A percentile compares a stretch with the other conserved stretches of the same genome.
These are phyloP conservation scores for Tolypocladium ovalisporum DNA, from an alignment of 2,329 filamentous ascomycete species.

Conservation along the genomic window DNA sequence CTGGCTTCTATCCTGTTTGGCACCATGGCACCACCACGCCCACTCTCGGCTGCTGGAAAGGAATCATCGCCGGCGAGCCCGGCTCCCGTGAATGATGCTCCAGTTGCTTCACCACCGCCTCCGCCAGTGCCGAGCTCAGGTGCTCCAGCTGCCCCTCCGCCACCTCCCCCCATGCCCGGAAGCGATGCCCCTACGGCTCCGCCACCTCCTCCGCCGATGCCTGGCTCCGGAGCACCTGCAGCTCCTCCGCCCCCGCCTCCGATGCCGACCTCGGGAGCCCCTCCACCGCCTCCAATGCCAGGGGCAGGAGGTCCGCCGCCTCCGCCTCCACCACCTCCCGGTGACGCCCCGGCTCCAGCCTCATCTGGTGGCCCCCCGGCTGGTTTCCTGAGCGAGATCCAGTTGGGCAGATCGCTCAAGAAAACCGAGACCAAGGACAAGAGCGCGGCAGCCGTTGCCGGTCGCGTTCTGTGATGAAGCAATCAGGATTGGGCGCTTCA, in stretches of 20 bases:
- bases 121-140: slow-evolving; percentile 16
- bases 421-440: slow-evolving; percentile 88
- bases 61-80: slow-evolving; percentile 38
- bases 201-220: slow-evolving; percentile 17
- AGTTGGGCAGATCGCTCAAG: slow-evolving; percentile 65
- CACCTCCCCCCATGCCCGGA: slow-evolving; percentile 16
- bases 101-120: slow-evolving; percentile 24
- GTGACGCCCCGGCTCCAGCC: slow-evolving; percentile 30
- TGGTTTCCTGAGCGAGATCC: slow-evolving; percentile 72
- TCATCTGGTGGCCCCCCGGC: slow-evolving; percentile 39
- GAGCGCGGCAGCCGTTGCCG: slow-evolving; percentile 60
- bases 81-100: slow-evolving; percentile 27
- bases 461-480: slow-evolving; percentile 54
- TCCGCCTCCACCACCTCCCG: slow-evolving; percentile 35
- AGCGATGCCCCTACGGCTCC: slow-evolving; percentile 12
- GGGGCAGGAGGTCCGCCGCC: slow-evolving; percentile 24
- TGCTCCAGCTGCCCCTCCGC: slow-evolving; percentile 19
- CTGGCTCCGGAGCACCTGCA: slow-evolving; percentile 13
- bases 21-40: slow-evolving; percentile 88
- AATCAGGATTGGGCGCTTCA: not conserved
- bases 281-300: slow-evolving; percentile 23
- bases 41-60: slow-evolving; percentile 71
- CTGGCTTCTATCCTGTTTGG: slow-evolving; percentile 92
- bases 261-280: slow-evolving; percentile 23
- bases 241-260: slow-evolving; percentile 20